These are phyloP conservation scores for Myxozyma neotropica DNA, from an alignment of 805 yeast genomes.

Conservation along the genomic window DNA sequence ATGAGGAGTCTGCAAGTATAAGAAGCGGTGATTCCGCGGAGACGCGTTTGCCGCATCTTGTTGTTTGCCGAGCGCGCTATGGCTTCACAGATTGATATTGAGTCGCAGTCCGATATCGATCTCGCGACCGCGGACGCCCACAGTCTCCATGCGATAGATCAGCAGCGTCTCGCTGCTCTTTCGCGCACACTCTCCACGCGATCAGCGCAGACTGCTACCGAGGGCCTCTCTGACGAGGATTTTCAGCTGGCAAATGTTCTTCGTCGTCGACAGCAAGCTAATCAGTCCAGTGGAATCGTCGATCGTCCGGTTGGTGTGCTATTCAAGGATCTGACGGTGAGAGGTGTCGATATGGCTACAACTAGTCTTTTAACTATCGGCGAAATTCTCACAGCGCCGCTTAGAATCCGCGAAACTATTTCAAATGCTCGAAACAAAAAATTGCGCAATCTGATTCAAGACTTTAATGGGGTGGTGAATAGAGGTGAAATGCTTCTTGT, in stretches of 20 bases:
- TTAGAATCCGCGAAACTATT: background rate
- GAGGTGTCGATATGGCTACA: conserved; percentile 54
- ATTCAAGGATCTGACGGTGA: conserved; percentile 47
- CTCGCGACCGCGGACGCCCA: background rate
- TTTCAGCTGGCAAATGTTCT: conserved; percentile 42
- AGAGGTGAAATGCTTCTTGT: conserved; percentile 73
- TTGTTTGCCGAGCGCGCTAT: background rate
- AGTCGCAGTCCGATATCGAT: background rate
- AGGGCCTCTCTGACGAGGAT: conserved; percentile 38
- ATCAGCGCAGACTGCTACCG: conserved; percentile 35
- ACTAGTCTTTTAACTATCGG: conserved; percentile 50
- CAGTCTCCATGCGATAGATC: conserved; percentile 8
- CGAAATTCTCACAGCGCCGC: conserved; percentile 44
- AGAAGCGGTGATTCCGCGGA: too few species aligned
- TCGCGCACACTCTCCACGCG: conserved; percentile 38
- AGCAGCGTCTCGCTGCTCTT: conserved; percentile 33
- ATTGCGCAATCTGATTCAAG: conserved; percentile 35
- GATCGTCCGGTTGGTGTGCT: conserved; percentile 43
- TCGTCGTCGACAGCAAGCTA: conserved; percentile 33
- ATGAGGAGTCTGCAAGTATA: too few species aligned
- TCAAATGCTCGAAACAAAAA: conserved; percentile 13
- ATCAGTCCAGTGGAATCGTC: conserved; percentile 42
- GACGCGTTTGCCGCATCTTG: background rate
- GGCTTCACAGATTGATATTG: background rate
- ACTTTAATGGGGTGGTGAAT: conserved; percentile 58